A percentile compares a stretch with the other conserved stretches of the same genome.
phyloP scores from a whole-genome alignment of 495 filamentous ascomycete species.

The Aspergillus carlsbadensis region DNA sequence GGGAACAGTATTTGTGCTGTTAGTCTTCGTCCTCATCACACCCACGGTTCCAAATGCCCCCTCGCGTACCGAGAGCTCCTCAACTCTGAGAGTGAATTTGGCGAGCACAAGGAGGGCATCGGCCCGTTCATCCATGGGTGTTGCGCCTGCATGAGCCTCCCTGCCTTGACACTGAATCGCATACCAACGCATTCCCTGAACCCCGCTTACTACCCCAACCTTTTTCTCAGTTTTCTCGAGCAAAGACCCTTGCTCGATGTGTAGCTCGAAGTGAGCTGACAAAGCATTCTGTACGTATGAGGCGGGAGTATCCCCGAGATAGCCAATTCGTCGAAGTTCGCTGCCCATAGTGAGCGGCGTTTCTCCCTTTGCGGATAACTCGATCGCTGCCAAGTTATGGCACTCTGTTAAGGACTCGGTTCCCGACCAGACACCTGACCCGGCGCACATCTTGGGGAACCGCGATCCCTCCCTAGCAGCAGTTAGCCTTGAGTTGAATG shows the following conservation, averaged over 20 bases:
- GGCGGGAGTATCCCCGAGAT: slow-evolving; percentile 51
- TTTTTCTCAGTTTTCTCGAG: slow-evolving; percentile 55
- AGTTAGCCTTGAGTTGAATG: too few species aligned
- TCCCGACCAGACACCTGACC: slow-evolving; percentile 71
- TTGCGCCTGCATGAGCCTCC: slow-evolving; percentile 72
- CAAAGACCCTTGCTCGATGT: slow-evolving; percentile 76
- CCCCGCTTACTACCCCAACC: slow-evolving; percentile 66
- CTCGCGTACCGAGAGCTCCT: neutral
- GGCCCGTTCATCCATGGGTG: slow-evolving; percentile 48
- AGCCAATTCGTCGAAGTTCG: slow-evolving; percentile 67
- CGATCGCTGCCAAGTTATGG: neutral
- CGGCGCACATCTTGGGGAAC: slow-evolving; percentile 69
- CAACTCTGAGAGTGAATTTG: slow-evolving; percentile 22
- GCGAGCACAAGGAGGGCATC: slow-evolving; percentile 65
- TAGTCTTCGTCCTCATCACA: neutral
- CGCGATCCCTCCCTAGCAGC: slow-evolving; percentile 72
- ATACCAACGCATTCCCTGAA: slow-evolving; percentile 63
- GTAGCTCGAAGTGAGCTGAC: slow-evolving; percentile 75
- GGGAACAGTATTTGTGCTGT: neutral
- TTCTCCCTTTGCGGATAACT: neutral
- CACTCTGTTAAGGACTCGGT: slow-evolving; percentile 41
- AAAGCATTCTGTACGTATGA: slow-evolving; percentile 36
- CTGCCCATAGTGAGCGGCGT: neutral
- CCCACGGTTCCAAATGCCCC: neutral
- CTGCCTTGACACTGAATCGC: slow-evolving; percentile 57